Conservation (phyloP, 2,329 filamentous ascomycete species). For the Epichloe sp. region DNA sequence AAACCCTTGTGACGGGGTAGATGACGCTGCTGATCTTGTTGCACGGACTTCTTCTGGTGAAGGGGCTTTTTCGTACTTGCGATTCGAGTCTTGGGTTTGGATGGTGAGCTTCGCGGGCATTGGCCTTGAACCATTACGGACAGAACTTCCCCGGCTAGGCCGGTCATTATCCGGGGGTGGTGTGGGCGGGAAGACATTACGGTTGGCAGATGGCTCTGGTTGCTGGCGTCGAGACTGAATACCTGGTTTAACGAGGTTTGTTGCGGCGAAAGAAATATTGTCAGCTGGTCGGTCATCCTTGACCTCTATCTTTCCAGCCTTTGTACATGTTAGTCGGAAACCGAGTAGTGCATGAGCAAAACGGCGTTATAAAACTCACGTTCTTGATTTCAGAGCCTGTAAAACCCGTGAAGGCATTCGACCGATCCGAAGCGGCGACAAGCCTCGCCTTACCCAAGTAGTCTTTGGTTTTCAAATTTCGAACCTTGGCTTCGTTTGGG, state of each 20-base stretch:
- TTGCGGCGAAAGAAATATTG: constrained; percentile 81
- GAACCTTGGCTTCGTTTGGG: constrained; percentile 94
- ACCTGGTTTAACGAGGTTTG: constrained; percentile 82
- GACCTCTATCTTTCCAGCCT: constrained; percentile 39
- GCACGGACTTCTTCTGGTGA: constrained; percentile 28
- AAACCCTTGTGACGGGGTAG: constrained; percentile 31
- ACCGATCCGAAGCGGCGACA: constrained; percentile 72
- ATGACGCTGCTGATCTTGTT: constrained; percentile 29
- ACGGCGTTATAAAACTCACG: constrained; percentile 25
- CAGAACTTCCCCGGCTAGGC: constrained; percentile 44
- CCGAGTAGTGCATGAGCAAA: background rate
- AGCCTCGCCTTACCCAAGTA: constrained; percentile 94
- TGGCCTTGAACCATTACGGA: constrained; percentile 47
- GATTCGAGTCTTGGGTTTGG: constrained; percentile 38
- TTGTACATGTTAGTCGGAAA: constrained; percentile 8
- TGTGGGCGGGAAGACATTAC: constrained; percentile 92
- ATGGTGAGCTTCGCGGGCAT: constrained; percentile 52
- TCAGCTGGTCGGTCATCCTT: constrained; percentile 73
- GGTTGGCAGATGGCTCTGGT: constrained; percentile 66
- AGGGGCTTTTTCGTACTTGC: constrained; percentile 41
- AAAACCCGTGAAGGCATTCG: constrained; percentile 73
- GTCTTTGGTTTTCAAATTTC: constrained; percentile 94
- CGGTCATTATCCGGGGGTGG: constrained; percentile 85
- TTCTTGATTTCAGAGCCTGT: constrained; percentile 68
- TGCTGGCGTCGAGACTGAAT: constrained; percentile 71